Evolutionary conservation across 495 filamentous ascomycete species (phyloP).

Genomic region (Talaromyces ruber): DNA sequence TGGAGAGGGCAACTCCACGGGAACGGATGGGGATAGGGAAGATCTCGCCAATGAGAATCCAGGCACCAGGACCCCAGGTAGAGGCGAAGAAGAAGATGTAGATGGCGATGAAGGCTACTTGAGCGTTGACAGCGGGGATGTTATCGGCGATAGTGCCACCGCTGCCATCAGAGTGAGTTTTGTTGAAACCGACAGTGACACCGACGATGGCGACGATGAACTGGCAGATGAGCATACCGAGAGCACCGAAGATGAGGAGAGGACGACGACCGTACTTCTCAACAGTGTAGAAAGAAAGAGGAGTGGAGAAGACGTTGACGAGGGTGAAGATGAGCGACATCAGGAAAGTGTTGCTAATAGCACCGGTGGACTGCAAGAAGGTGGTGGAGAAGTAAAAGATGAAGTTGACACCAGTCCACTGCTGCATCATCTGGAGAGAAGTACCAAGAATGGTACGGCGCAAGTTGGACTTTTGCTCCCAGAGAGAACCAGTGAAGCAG

Average conservation of each 20-base stretch:
- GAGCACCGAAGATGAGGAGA: slow-evolving; percentile 70
- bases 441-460: slow-evolving; percentile 71
- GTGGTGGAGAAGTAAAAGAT: slow-evolving; percentile 85
- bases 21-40: slow-evolving; percentile 73
- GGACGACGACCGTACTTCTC: slow-evolving; percentile 75
- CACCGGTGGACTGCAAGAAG: slow-evolving; percentile 61
- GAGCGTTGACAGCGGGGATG: slow-evolving; percentile 47
- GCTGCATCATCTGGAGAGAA: slow-evolving; percentile 74
- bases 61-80: slow-evolving; percentile 72
- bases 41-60: slow-evolving; percentile 78
- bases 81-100: slow-evolving; percentile 80
- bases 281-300: slow-evolving; percentile 73
- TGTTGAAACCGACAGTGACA: slow-evolving; percentile 40
- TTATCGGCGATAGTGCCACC: slow-evolving; percentile 61
- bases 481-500: slow-evolving; percentile 62
- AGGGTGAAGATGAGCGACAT: slow-evolving; percentile 74
- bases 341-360: slow-evolving; percentile 68
- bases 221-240: slow-evolving; percentile 76
- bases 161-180: slow-evolving; percentile 49
- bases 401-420: slow-evolving; percentile 86
- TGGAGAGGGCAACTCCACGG: slow-evolving; percentile 65
- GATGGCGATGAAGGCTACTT: slow-evolving; percentile 72
- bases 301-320: slow-evolving; percentile 78
- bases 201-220: slow-evolving; percentile 78
- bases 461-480: slow-evolving; percentile 50